Evolutionary conservation across 2,329 filamentous ascomycete genomes (phyloP).

Genomic region (Stagonosporopsis chrysanthemi): DNA sequence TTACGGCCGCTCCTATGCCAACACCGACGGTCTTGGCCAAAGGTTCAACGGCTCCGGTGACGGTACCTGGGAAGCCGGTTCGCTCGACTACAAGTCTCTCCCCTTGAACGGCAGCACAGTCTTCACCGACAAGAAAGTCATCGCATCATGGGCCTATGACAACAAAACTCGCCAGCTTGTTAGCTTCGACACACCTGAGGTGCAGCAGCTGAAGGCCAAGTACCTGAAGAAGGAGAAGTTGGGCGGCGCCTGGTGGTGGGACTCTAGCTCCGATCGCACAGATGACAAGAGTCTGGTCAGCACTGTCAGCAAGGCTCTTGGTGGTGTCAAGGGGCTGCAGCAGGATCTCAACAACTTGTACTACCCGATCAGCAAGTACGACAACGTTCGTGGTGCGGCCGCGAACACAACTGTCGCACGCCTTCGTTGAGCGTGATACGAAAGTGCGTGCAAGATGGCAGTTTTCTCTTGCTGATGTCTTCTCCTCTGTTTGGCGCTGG

Average conservation of each 20-base stretch:
- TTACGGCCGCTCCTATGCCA: constrained; percentile 41
- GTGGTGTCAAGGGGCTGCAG: constrained; percentile 17
- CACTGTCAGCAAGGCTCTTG: constrained; percentile 28
- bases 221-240: constrained; percentile 35
- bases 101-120: constrained; percentile 34
- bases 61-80: constrained; percentile 36
- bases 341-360: constrained; percentile 26
- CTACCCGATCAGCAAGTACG: constrained; percentile 36
- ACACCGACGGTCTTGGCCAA: constrained; percentile 34
- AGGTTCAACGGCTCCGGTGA: constrained; percentile 36
- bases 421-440: background rate
- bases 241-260: constrained; percentile 45
- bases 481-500: background rate
- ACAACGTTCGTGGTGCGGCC: constrained; percentile 25
- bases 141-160: constrained; percentile 36
- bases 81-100: constrained; percentile 40
- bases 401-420: constrained; percentile 2
- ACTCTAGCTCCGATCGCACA: constrained; percentile 33
- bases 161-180: constrained; percentile 29
- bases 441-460: background rate
- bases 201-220: constrained; percentile 34
- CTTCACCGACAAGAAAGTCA: constrained; percentile 27
- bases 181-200: constrained; percentile 37
- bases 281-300: constrained; percentile 31
- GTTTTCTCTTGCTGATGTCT: background rate